These are phyloP conservation scores for Alternaria conjuncta DNA, from an alignment of 2,329 filamentous ascomycete genomes.

Conservation along the genomic window DNA sequence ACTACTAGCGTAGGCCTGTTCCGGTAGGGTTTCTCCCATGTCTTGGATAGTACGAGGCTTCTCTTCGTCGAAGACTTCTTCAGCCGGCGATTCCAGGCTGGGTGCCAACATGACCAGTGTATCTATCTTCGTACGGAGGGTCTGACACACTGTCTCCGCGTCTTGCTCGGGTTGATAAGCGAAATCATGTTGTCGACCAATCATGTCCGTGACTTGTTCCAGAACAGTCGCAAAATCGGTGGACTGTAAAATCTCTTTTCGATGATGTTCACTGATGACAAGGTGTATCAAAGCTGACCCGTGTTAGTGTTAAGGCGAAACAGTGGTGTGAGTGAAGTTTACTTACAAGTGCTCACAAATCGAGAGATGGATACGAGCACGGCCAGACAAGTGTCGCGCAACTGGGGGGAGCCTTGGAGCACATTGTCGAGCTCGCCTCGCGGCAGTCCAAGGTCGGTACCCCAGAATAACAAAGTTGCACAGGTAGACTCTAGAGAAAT, in stretches of 20 bases:
- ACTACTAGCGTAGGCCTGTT: slow-evolving; percentile 9
- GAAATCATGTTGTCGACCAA: not conserved
- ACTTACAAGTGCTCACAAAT: not conserved
- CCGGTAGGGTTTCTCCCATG: not conserved
- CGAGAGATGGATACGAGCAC: not conserved
- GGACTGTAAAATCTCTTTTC: not conserved
- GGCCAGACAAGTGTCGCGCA: not conserved
- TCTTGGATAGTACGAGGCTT: slow-evolving; percentile 3
- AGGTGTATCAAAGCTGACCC: not conserved
- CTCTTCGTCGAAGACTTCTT: slow-evolving; percentile 2
- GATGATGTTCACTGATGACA: not conserved
- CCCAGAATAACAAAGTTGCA: not conserved
- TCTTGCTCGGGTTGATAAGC: not conserved
- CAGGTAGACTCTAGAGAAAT: not conserved
- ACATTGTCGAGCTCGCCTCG: not conserved
- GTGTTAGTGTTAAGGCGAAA: not conserved
- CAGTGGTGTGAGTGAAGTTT: not conserved
- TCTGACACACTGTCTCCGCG: not conserved
- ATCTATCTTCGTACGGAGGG: slow-evolving; percentile 5
- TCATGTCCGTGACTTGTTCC: not conserved
- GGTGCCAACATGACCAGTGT: slow-evolving; percentile 7
- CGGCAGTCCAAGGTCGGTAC: not conserved
- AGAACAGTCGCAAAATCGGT: not conserved
- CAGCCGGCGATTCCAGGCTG: slow-evolving; percentile 4
- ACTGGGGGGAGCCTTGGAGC: not conserved